A percentile compares a stretch with the other conserved stretches of the same genome.
phyloP scores from a whole-genome alignment of 2,329 filamentous ascomycete species.

The Colletotrichum navitas region DNA sequence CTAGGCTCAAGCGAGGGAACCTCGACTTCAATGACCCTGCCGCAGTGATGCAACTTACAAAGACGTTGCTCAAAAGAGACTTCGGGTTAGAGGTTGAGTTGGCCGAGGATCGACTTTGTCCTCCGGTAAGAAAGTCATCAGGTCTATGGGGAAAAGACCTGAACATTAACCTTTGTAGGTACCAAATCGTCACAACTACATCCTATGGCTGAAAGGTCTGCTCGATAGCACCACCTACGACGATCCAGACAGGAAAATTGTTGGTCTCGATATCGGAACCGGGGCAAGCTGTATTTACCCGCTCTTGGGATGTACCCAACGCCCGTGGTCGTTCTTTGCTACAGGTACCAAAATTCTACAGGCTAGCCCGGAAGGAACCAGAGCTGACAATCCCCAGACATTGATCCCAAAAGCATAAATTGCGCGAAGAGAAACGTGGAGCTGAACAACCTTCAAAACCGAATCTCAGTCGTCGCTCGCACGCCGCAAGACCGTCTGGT shows the following conservation, averaged over 20 bases:
- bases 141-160: too few relatives aligned
- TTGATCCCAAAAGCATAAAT: conserved; percentile 77
- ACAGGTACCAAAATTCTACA: conserved; percentile 58
- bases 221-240: conserved; percentile 77
- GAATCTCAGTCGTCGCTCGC: conserved; percentile 74
- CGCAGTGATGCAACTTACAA: conserved; percentile 84
- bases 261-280: conserved; percentile 88
- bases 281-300: conserved; percentile 94
- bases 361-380: too few relatives aligned
- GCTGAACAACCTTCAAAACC: conserved; percentile 72
- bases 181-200: conserved; percentile 84
- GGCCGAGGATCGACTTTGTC: conserved; percentile 84
- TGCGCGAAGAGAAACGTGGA: conserved; percentile 77
- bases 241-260: conserved; percentile 61
- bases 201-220: conserved; percentile 87
- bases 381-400: conserved; percentile 63
- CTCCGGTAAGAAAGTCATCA: conserved; percentile 70
- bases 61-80: conserved; percentile 79
- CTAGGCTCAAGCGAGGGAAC: conserved; percentile 59
- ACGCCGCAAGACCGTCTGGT: conserved; percentile 68
- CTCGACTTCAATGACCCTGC: conserved; percentile 85
- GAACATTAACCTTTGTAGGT: conserved; percentile 54
- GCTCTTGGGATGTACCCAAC: conserved; percentile 78
- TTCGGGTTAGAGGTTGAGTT: conserved; percentile 80
- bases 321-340: conserved; percentile 80